Percentiles rank a stretch among this genome's conserved stretches.
These are phyloP conservation scores for Lasiosphaeria ovina DNA, from an alignment of 495 filamentous ascomycete species.

Conservation along the genomic window DNA sequence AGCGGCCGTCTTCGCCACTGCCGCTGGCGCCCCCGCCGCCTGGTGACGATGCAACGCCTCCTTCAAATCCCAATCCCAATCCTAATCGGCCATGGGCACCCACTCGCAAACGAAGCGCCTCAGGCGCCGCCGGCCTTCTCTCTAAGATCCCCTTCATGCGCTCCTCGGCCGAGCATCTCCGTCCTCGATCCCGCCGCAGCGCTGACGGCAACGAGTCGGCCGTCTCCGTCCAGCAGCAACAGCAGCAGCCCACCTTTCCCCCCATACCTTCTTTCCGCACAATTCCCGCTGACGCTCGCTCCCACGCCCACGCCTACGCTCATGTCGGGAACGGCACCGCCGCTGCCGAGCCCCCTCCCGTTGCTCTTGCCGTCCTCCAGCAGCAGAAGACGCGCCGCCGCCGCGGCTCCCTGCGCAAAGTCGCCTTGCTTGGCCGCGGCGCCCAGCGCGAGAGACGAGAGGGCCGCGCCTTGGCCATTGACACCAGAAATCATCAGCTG, in stretches of 20 bases:
- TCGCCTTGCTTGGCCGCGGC: conserved; percentile 71
- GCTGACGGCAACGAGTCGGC: conserved; percentile 32
- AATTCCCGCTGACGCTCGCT: conserved; percentile 25
- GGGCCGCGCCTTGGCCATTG: conserved; percentile 44
- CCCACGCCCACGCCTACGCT: conserved; percentile 4
- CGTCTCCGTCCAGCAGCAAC: no score
- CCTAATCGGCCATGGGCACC: conserved; percentile 20
- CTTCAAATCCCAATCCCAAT: conserved; percentile 1
- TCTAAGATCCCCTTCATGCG: conserved; percentile 64
- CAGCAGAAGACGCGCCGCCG: conserved; percentile 72
- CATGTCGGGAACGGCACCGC: conserved; percentile 21
- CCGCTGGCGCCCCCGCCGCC: conserved; percentile 3
- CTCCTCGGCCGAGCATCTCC: conserved; percentile 43
- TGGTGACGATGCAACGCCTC: conserved; percentile 17
- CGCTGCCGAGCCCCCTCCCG: conserved; percentile 35
- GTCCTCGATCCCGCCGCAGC: conserved; percentile 40
- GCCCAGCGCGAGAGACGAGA: conserved; percentile 57
- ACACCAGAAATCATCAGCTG: conserved; percentile 30
- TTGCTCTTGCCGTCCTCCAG: conserved; percentile 44
- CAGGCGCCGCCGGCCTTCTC: conserved; percentile 52
- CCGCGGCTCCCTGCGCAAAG: conserved; percentile 75
- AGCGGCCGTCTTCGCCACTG: background rate
- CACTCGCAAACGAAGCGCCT: conserved; percentile 31
- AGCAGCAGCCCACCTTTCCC: conserved; percentile 13
- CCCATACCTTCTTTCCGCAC: conserved; percentile 28